These are phyloP conservation scores for Trichoderma citrinoviride DNA, from an alignment of 2,329 filamentous ascomycete genomes.

Conservation along the genomic window DNA sequence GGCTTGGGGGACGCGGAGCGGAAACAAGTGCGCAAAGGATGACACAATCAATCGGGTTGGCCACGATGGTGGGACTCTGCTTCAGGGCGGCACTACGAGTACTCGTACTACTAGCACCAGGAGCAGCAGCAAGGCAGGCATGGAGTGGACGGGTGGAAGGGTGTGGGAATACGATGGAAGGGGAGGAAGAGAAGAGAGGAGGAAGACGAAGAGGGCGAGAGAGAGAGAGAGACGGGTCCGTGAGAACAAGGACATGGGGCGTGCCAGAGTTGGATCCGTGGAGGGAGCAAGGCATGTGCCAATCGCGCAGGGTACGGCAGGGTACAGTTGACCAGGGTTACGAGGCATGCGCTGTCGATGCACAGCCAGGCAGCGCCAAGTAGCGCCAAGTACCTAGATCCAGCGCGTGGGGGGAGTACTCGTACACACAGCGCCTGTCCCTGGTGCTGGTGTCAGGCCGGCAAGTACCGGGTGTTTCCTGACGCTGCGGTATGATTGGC, in stretches of 20 bases:
- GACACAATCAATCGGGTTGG: conserved; percentile 36
- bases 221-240: not conserved
- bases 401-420: conserved; percentile 5
- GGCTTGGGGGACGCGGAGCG: conserved; percentile 6
- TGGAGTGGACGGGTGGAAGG: conserved; percentile 16
- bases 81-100: conserved; percentile 22
- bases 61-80: conserved; percentile 21
- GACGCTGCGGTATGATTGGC: conserved; percentile 5
- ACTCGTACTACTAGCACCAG: conserved; percentile 14
- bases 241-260: not conserved
- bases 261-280: not conserved
- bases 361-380: not conserved
- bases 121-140: not conserved
- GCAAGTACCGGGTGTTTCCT: not conserved
- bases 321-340: not conserved
- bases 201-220: not conserved
- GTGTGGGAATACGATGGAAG: conserved; percentile 21
- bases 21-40: conserved; percentile 31
- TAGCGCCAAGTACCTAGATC: not conserved
- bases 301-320: not conserved
- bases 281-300: not conserved
- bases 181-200: not conserved
- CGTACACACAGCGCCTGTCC: not conserved
- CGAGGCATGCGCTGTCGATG: not conserved
- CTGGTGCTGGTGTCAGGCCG: not conserved